Conservation (phyloP, 2,329 filamentous ascomycete genomes). For the Microcyclospora tardicrescens region DNA sequence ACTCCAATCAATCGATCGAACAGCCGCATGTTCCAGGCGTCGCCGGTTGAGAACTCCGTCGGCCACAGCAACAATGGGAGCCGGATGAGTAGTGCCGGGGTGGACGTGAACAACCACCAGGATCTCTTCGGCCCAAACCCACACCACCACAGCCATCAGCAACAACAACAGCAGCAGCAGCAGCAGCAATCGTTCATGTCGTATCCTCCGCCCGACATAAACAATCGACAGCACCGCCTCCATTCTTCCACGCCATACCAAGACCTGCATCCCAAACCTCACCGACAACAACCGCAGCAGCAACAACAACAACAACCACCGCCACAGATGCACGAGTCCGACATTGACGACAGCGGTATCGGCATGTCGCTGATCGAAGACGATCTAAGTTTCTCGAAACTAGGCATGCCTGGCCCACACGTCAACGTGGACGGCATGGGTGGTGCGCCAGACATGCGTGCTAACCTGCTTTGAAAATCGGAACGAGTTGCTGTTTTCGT, state of each 20-base stretch:
- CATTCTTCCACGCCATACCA: neutral
- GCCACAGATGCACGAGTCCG: constrained; percentile 12
- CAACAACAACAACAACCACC: constrained; percentile 2
- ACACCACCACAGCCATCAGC: constrained; percentile 5
- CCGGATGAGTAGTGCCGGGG: constrained; percentile 21
- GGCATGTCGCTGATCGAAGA: constrained; percentile 26
- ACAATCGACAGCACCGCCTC: neutral
- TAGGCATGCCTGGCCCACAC: constrained; percentile 2
- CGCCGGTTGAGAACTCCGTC: constrained; percentile 13
- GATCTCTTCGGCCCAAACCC: constrained; percentile 8
- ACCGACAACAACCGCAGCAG: neutral
- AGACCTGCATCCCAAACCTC: neutral
- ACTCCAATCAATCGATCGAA: constrained; percentile 1
- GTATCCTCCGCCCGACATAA: neutral
- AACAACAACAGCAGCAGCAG: constrained; percentile 7
- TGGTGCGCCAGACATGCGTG: neutral
- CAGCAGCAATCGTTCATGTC: constrained; percentile 4
- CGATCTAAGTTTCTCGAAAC: constrained; percentile 14
- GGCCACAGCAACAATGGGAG: constrained; percentile 17
- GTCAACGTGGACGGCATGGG: constrained; percentile 3
- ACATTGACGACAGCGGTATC: constrained; percentile 27
- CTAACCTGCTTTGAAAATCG: neutral
- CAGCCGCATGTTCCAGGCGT: constrained; percentile 11
- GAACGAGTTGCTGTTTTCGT: neutral
- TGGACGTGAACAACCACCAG: constrained; percentile 8